Evolutionary conservation across 2,329 filamentous ascomycete genomes (phyloP).

Genomic region (Monilinia fructicola): DNA sequence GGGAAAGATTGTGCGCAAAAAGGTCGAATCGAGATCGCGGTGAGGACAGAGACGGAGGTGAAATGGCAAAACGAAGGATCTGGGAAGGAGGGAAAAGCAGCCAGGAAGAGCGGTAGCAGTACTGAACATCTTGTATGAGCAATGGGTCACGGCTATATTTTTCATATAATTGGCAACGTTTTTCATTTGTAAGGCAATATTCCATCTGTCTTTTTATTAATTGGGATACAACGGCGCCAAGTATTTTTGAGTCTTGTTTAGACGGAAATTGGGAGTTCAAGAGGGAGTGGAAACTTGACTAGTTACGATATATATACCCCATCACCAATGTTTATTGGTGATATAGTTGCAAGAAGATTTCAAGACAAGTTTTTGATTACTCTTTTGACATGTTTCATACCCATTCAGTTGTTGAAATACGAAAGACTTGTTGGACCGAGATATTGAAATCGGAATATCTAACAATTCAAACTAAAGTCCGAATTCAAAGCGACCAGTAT

Average conservation of each 20-base stretch:
- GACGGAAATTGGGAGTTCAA: not conserved
- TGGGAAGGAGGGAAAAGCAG: not conserved
- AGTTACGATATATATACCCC: not conserved
- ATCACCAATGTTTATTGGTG: not conserved
- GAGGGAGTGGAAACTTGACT: not conserved
- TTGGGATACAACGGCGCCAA: not conserved
- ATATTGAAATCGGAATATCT: too few relatives aligned
- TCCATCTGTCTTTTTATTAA: not conserved
- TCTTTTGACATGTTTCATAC: too few relatives aligned
- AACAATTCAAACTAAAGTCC: too few relatives aligned
- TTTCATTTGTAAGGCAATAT: not conserved
- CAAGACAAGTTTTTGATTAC: too few relatives aligned
- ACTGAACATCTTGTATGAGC: constrained; percentile 14
- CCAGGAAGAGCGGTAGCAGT: not conserved
- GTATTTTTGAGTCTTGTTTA: not conserved
- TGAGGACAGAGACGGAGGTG: not conserved
- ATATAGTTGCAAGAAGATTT: not conserved
- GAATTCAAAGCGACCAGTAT: too few relatives aligned
- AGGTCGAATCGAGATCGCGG: not conserved
- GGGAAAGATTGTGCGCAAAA: not conserved
- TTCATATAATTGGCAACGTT: not conserved
- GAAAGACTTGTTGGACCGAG: too few relatives aligned
- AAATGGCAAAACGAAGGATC: not conserved
- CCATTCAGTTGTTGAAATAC: too few relatives aligned
- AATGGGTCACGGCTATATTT: not conserved